These are phyloP conservation scores for Boletellus sp. DNA, from an alignment of 768 basidiomycete genomes.

Conservation along the genomic window DNA sequence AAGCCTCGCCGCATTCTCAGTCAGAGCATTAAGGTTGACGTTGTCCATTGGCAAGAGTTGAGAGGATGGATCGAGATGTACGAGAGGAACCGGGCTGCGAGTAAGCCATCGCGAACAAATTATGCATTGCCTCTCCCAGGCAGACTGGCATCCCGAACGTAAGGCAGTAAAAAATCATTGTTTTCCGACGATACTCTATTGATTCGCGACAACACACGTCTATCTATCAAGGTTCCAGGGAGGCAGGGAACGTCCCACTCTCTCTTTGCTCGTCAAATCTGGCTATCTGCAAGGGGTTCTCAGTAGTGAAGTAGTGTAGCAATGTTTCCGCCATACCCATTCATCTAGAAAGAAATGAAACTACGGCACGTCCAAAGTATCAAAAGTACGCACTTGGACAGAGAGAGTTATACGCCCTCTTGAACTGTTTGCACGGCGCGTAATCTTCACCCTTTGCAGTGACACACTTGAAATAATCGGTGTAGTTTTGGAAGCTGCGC, in stretches of 20 bases:
- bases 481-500: conserved; percentile 90
- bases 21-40: conserved; percentile 41
- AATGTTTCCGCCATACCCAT: conserved; percentile 60
- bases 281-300: conserved; percentile 48
- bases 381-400: conserved; percentile 81
- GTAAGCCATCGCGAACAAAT: neutral
- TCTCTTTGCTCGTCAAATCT: conserved; percentile 97
- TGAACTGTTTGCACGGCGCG: conserved; percentile 99
- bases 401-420: conserved; percentile 90
- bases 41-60: conserved; percentile 24
- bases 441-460: conserved; percentile 97
- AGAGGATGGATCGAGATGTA: neutral
- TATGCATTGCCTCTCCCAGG: conserved; percentile 2
- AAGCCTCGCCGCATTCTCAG: conserved; percentile 81
- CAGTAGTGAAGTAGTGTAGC: neutral
- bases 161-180: neutral
- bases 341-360: conserved; percentile 54
- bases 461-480: conserved; percentile 98
- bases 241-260: conserved; percentile 87
- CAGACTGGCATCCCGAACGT: neutral
- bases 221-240: conserved; percentile 66
- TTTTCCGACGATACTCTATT: conserved; percentile 8
- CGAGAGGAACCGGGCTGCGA: neutral
- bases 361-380: neutral
- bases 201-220: conserved; percentile 1